Percentiles rank a stretch among this genome's conserved stretches.
phyloP scores from a whole-genome alignment of 139 green algal genomes.

The Volvox africanus region DNA sequence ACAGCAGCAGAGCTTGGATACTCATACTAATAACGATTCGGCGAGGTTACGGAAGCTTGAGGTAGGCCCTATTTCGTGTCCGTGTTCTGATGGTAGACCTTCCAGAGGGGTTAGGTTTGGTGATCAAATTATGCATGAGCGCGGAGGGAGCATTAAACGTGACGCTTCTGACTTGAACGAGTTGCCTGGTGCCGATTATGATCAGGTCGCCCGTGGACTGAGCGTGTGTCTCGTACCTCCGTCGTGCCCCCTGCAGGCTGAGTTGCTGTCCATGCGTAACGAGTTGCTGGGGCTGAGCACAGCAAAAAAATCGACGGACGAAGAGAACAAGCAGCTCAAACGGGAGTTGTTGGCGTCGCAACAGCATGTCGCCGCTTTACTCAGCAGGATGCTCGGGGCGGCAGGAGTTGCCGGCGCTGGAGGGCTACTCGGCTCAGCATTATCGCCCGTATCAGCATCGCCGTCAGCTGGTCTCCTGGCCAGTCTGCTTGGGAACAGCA shows the following conservation, averaged over 20 bases:
- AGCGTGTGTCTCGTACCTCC: not conserved
- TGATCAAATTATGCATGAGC: too few relatives aligned
- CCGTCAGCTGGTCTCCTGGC: not conserved
- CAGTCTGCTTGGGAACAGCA: not conserved
- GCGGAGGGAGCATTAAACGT: too few relatives aligned
- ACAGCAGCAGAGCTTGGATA: not conserved
- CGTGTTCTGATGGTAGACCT: too few relatives aligned
- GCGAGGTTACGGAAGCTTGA: constrained; percentile 28
- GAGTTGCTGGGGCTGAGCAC: constrained; percentile 7
- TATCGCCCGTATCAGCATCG: not conserved
- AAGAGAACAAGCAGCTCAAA: constrained; percentile 29
- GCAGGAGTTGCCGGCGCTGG: not conserved
- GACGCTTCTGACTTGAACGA: too few relatives aligned
- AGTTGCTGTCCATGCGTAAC: constrained; percentile 10
- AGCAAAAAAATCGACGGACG: constrained; percentile 29
- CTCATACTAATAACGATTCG: not conserved
- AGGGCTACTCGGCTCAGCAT: not conserved
- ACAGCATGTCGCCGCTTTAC: constrained; percentile 32
- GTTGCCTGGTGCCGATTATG: too few relatives aligned
- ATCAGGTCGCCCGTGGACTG: too few relatives aligned
- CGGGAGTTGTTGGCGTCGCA: constrained; percentile 25
- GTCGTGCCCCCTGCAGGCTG: not conserved
- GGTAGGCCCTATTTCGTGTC: not conserved
- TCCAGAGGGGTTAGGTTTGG: too few relatives aligned
- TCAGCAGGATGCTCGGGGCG: not conserved